Conservation (phyloP, 345 rosid genomes). For the Pistacia atlantica region DNA sequence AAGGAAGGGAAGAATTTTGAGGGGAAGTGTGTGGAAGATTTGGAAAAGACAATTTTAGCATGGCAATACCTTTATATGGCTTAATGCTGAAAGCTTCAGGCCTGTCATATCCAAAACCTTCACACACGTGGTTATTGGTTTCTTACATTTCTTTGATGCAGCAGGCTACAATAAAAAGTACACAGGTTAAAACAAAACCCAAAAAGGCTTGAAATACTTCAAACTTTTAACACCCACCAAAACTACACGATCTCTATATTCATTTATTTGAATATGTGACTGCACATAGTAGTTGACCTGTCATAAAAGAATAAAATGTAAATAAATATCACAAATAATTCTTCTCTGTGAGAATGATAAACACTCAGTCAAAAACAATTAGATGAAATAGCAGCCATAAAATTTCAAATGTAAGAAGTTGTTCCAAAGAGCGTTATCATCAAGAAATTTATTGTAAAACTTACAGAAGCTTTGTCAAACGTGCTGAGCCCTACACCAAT, state of each 20-base stretch:
- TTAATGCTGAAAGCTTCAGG: slow-evolving; percentile 77
- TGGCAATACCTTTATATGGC: slow-evolving; percentile 74
- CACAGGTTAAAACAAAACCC: slow-evolving; percentile 17
- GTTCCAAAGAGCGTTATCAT: neutral
- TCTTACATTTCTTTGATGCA: slow-evolving; percentile 68
- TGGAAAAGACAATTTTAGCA: neutral
- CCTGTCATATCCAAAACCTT: slow-evolving; percentile 97
- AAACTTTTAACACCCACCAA: slow-evolving; percentile 57
- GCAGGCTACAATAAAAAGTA: slow-evolving; percentile 60
- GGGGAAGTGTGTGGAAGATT: neutral
- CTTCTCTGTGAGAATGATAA: neutral
- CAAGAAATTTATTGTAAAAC: slow-evolving; percentile 27
- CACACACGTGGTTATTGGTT: slow-evolving; percentile 82
- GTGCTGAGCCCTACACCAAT: slow-evolving; percentile 85
- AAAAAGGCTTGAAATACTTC: neutral
- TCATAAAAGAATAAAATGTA: slow-evolving; percentile 20
- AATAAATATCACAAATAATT: slow-evolving; percentile 12
- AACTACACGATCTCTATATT: slow-evolving; percentile 80
- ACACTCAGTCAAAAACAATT: neutral
- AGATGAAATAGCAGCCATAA: slow-evolving; percentile 5
- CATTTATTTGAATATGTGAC: slow-evolving; percentile 96
- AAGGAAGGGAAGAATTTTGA: neutral
- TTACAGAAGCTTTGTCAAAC: slow-evolving; percentile 92
- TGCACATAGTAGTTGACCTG: slow-evolving; percentile 92
- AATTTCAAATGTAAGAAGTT: neutral